Evolutionary conservation across 2,329 filamentous ascomycete species (phyloP).

Genomic region (Colletotrichum spinosum): DNA sequence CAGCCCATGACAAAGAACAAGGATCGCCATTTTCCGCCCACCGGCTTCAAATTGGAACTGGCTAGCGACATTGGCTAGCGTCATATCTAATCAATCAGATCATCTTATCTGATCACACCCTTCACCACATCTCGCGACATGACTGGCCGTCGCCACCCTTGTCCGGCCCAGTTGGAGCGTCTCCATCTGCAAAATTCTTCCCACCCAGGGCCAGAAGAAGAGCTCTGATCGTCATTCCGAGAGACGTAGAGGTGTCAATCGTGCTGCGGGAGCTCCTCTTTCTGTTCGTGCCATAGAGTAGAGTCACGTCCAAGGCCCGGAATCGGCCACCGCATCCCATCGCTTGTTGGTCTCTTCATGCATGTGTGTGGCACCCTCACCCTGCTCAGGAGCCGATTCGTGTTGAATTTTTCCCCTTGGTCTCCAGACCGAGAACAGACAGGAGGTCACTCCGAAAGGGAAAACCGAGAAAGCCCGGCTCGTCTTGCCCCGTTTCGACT

Average conservation of each 20-base stretch:
- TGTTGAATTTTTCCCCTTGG: neutral
- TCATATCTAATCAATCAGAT: slow-evolving; percentile 37
- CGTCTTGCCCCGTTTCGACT: slow-evolving; percentile 6
- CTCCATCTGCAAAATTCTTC: slow-evolving; percentile 31
- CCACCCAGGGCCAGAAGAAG: slow-evolving; percentile 7
- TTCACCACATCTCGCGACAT: slow-evolving; percentile 19
- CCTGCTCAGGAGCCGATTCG: neutral
- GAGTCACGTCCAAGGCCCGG: slow-evolving; percentile 17
- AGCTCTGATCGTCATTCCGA: slow-evolving; percentile 14
- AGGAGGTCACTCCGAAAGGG: neutral
- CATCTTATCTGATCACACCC: slow-evolving; percentile 36
- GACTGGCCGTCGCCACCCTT: slow-evolving; percentile 27
- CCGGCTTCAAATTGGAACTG: slow-evolving; percentile 17
- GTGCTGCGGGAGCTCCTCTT: too few relatives aligned
- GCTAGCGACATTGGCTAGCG: slow-evolving; percentile 31
- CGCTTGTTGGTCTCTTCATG: neutral
- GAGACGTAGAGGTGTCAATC: too few relatives aligned
- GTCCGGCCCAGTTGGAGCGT: slow-evolving; percentile 2
- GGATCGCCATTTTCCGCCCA: too few relatives aligned
- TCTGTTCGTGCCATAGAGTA: neutral
- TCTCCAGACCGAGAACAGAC: slow-evolving; percentile 7
- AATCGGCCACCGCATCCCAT: slow-evolving; percentile 22
- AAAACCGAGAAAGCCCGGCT: slow-evolving; percentile 22
- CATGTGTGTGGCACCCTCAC: slow-evolving; percentile 2
- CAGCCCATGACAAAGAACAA: too few relatives aligned